Evolutionary conservation across 2,329 filamentous ascomycete species (phyloP), one percentile per base, ranked within the genome.

Genomic region (Thermoascus crustaceus): DNA sequence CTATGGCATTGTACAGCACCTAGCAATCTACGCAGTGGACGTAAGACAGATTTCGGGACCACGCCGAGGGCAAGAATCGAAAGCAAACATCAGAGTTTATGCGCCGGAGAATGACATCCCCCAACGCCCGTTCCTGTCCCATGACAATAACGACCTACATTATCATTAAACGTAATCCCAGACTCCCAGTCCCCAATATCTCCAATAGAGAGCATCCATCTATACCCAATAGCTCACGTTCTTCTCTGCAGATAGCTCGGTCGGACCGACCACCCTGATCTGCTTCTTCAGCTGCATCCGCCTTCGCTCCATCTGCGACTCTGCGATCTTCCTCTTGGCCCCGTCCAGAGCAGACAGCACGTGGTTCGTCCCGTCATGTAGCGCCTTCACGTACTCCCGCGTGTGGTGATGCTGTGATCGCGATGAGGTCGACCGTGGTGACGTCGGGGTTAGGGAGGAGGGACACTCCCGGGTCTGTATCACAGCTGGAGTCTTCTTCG

Each of bases 261-360:
- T 50, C 8, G 60, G 59, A 4, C 62, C 60, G 20, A 66, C 48
- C 16, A 66, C 18, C 30, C 53, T 58, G 30, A 66, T 67, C 32
- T 60, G 57, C 13, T 59, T 51, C 45, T 66, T 66, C 35, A 67
- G 35, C 32, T 54, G 50, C 34, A 53, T 54, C 21, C 57, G 51
- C 16, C 59, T 47, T 19, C 56, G 57, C 34, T 64, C 56, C 9
- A 58, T 53, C 16, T 54, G 51, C 8, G 52, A 46, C 25, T 53
- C 49, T 9, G 43, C 49, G 27, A 64, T 49, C 41, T 49, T 62
- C 40, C 53, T 55, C 40, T 52, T 54, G 3, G 58, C 58, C 2
- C 46, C 55, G 17, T 54, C 53, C 10, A 62, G 44, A 6, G 50
- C 58, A 4, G 44, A 37, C 1, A 53, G 40, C 6, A 57, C 43